Evolutionary conservation across 495 filamentous ascomycete genomes (phyloP).

Genomic region (Hypoxylon rickii): DNA sequence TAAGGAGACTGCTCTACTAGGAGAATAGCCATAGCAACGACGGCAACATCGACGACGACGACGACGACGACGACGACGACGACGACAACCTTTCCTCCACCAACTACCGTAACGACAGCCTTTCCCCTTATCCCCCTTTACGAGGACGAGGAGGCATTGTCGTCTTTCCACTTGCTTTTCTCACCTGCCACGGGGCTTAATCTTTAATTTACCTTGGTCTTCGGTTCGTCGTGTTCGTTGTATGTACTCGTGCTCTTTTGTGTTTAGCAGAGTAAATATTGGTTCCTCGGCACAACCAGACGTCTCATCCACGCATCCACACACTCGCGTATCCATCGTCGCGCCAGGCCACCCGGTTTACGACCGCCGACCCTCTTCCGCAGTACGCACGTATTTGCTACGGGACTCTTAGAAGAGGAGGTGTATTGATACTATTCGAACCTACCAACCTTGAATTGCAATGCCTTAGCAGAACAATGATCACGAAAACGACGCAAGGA

Average conservation of each 20-base stretch:
- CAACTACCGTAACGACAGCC: neutral
- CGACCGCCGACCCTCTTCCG: constrained; percentile 24
- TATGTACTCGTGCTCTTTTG: neutral
- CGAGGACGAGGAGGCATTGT: constrained; percentile 3
- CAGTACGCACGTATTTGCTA: constrained; percentile 21
- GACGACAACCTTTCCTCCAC: neutral
- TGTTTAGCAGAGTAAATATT: constrained; percentile 23
- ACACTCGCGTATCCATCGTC: constrained; percentile 19
- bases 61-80: constrained; percentile 1
- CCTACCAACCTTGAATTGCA: constrained; percentile 26
- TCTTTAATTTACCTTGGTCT: neutral
- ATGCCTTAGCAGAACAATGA: constrained; percentile 40
- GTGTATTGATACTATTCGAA: constrained; percentile 36
- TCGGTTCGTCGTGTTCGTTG: constrained; percentile 9
- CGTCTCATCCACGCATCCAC: neutral
- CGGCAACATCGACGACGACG: neutral
- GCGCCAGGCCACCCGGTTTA: constrained; percentile 33
- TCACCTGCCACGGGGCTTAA: neutral
- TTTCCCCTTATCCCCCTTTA: neutral
- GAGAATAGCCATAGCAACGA: constrained; percentile 14
- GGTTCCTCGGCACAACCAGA: constrained; percentile 21
- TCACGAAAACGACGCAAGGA: constrained; percentile 38
- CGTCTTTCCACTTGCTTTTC: constrained; percentile 1
- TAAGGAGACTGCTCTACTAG: constrained; percentile 18
- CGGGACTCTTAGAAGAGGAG: constrained; percentile 26